These are phyloP conservation scores for Trichosporon faecale DNA, from an alignment of 1,284 basidiomycete species.

Conservation along the genomic window DNA sequence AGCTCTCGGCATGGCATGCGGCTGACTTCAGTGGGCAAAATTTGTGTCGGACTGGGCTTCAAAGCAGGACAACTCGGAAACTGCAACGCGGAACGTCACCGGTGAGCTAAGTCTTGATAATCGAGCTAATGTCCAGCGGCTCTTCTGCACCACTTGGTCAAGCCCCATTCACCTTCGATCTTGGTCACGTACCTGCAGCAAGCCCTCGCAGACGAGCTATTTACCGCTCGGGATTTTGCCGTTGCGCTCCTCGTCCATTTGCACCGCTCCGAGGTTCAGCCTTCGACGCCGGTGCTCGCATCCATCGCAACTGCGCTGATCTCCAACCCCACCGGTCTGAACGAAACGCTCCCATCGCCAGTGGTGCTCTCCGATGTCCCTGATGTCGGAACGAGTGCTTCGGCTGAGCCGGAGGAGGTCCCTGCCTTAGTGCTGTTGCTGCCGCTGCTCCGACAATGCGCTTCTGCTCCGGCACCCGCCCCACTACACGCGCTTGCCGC, in stretches of 20 bases:
- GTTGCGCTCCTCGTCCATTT: constrained; percentile 33
- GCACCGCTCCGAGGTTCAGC: constrained; percentile 15
- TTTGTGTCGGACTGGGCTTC: constrained; percentile 14
- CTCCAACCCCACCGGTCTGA: constrained; percentile 27
- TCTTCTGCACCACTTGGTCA: constrained; percentile 30
- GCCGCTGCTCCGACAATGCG: constrained; percentile 36
- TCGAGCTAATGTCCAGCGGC: constrained; percentile 27
- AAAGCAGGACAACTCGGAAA: background rate
- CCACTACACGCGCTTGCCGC: constrained; percentile 27
- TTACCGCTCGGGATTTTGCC: constrained; percentile 30
- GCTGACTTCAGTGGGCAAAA: constrained; percentile 19
- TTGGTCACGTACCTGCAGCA: constrained; percentile 37
- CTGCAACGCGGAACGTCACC: background rate
- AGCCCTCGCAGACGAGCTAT: constrained; percentile 20
- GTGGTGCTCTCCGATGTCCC: constrained; percentile 20
- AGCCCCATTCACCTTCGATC: constrained; percentile 32
- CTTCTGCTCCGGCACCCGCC: constrained; percentile 17
- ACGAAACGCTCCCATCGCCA: constrained; percentile 20
- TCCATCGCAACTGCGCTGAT: constrained; percentile 31
- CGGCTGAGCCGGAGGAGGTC: constrained; percentile 14
- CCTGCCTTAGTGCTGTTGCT: constrained; percentile 38
- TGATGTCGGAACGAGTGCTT: constrained; percentile 31
- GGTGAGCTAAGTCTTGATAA: background rate
- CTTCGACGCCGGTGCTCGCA: constrained; percentile 20
- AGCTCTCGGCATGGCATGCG: background rate